Conservation (phyloP, 768 basidiomycete genomes). For the Solioccasus polychromus region DNA sequence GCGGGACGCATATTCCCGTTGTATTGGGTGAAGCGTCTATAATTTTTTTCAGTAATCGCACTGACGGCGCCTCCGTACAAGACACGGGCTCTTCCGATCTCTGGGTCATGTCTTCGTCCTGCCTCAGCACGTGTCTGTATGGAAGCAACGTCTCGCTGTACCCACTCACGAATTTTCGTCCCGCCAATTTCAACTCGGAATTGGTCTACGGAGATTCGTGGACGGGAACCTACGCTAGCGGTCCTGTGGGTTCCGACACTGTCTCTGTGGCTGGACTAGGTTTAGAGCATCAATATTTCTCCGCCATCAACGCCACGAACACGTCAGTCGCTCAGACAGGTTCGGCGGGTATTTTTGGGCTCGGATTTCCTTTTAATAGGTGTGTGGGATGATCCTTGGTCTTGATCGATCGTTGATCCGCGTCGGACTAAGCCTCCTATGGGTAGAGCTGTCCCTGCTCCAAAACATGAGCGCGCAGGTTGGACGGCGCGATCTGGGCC, state of each 20-base stretch:
- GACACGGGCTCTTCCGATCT: slow-evolving; percentile 80
- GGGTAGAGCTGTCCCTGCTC: slow-evolving; percentile 36
- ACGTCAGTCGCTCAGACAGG: slow-evolving; percentile 56
- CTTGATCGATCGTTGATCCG: neutral
- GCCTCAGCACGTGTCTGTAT: slow-evolving; percentile 41
- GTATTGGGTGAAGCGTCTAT: slow-evolving; percentile 52
- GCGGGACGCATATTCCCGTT: slow-evolving; percentile 49
- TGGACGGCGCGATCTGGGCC: neutral
- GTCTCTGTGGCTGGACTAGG: slow-evolving; percentile 53
- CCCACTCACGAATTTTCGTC: slow-evolving; percentile 45
- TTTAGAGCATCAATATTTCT: slow-evolving; percentile 54
- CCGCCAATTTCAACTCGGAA: slow-evolving; percentile 42
- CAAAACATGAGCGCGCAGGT: slow-evolving; percentile 7
- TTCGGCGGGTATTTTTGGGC: slow-evolving; percentile 66
- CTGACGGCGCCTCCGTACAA: slow-evolving; percentile 23
- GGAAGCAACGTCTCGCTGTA: slow-evolving; percentile 54
- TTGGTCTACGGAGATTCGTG: slow-evolving; percentile 70
- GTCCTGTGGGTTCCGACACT: slow-evolving; percentile 58
- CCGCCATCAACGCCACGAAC: slow-evolving; percentile 66
- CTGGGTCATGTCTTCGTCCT: slow-evolving; percentile 66
- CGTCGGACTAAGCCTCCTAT: slow-evolving; percentile 41
- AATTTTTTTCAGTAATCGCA: neutral
- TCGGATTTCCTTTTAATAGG: slow-evolving; percentile 77
- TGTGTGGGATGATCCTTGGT: slow-evolving; percentile 22
- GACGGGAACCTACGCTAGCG: slow-evolving; percentile 67